These are phyloP conservation scores for Ramaria rubella DNA, from an alignment of 768 basidiomycete genomes.

Conservation along the genomic window DNA sequence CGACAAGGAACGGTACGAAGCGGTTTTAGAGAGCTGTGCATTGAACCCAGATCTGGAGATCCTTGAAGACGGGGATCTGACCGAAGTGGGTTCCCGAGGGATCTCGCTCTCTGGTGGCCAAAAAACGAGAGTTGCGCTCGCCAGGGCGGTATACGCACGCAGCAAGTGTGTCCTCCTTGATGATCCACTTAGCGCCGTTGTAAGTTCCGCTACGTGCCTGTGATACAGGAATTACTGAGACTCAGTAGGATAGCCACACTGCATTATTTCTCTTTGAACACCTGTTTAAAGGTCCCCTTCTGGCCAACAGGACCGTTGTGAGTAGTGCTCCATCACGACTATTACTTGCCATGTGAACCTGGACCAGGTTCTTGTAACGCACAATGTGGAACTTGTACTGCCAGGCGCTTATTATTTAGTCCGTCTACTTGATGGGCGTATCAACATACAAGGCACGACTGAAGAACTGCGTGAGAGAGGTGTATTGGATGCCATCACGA, in stretches of 20 bases:
- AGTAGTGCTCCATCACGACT: conserved; percentile 16
- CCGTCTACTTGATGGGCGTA: conserved; percentile 36
- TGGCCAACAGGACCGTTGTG: conserved; percentile 30
- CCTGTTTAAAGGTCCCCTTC: conserved; percentile 23
- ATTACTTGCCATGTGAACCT: too few species aligned
- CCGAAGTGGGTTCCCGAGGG: conserved; percentile 15
- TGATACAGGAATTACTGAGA: too few species aligned
- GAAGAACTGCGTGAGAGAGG: conserved; percentile 30
- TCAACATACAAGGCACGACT: conserved; percentile 33
- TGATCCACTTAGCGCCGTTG: conserved; percentile 25
- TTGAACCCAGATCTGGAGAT: conserved; percentile 40
- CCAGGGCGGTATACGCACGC: conserved; percentile 23
- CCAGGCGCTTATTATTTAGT: conserved; percentile 34
- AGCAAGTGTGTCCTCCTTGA: conserved; percentile 23
- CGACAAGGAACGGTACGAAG: conserved; percentile 34
- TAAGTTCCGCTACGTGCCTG: too few species aligned
- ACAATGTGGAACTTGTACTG: conserved; percentile 39
- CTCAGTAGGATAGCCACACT: conserved; percentile 25
- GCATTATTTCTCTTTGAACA: conserved; percentile 23
- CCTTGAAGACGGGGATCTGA: conserved; percentile 34
- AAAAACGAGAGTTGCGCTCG: conserved; percentile 22
- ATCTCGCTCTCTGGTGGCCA: conserved; percentile 24
- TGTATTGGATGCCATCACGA: conserved; percentile 29
- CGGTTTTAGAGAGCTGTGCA: conserved; percentile 40
- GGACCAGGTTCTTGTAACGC: conserved; percentile 38